phyloP scores from a whole-genome alignment of 345 rosid species.

The Populus alba region DNA sequence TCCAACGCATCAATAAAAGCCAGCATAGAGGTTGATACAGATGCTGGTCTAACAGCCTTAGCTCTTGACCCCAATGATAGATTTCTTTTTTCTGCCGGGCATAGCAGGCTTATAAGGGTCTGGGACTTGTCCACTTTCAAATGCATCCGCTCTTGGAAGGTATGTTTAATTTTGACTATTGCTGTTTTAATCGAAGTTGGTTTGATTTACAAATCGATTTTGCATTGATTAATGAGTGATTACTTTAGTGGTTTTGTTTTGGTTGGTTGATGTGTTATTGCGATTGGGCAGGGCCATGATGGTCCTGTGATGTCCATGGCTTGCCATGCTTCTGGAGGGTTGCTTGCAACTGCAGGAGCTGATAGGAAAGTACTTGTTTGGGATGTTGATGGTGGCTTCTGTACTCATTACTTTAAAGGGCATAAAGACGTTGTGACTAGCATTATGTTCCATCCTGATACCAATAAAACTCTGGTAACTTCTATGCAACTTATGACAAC shows the following conservation, averaged over 20 bases:
- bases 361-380: slow-evolving; percentile 96
- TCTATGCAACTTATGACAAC: neutral
- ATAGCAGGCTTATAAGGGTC: slow-evolving; percentile 81
- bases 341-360: slow-evolving; percentile 95
- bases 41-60: slow-evolving; percentile 59
- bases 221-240: neutral
- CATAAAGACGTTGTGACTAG: slow-evolving; percentile 82
- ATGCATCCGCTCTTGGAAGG: slow-evolving; percentile 94
- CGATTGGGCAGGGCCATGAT: slow-evolving; percentile 67
- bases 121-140: slow-evolving; percentile 79
- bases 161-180: slow-evolving; percentile 11
- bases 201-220: neutral
- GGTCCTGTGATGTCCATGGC: slow-evolving; percentile 93
- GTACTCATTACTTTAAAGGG: slow-evolving; percentile 91
- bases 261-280: neutral
- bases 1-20: slow-evolving; percentile 53
- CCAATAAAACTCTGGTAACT: slow-evolving; percentile 64
- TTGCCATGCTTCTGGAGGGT: slow-evolving; percentile 89
- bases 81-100: slow-evolving; percentile 84
- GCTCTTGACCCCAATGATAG: slow-evolving; percentile 77
- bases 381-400: slow-evolving; percentile 98
- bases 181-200: neutral
- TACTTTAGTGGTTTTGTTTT: neutral
- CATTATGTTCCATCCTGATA: slow-evolving; percentile 77
- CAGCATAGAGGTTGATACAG: slow-evolving; percentile 66